Conservation (phyloP, 257 asterid genomes). For the Solanum commersonii region DNA sequence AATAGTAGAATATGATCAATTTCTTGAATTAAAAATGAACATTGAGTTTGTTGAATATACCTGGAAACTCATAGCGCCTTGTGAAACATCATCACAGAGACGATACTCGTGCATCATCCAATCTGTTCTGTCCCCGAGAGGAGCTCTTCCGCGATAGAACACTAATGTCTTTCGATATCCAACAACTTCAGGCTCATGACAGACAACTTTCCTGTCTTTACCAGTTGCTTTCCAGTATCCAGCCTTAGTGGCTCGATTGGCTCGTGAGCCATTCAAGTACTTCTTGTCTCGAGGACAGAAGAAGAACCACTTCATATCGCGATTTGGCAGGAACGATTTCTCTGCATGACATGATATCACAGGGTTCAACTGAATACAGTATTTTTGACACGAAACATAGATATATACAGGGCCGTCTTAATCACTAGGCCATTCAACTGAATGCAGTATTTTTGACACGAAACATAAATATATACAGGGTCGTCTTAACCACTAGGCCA, state of each 20-base stretch:
- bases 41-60: not conserved
- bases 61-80: not conserved
- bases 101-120: constrained; percentile 51
- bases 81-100: constrained; percentile 28
- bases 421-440: no score
- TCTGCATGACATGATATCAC: constrained; percentile 12
- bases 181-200: constrained; percentile 14
- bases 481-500: no score
- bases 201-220: constrained; percentile 29
- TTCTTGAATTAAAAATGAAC: not conserved
- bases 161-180: constrained; percentile 44
- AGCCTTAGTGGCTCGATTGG: constrained; percentile 40
- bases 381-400: not conserved
- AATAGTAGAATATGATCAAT: not conserved
- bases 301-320: constrained; percentile 45
- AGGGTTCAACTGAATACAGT: not conserved
- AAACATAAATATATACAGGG: no score
- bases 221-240: constrained; percentile 55
- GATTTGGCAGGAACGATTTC: constrained; percentile 35
- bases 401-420: no score
- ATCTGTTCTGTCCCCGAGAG: constrained; percentile 34
- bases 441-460: no score
- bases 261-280: constrained; percentile 42
- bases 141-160: constrained; percentile 42
- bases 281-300: constrained; percentile 38